Evolutionary conservation across 2,329 filamentous ascomycete genomes (phyloP), one percentile per base, ranked within the genome.

Genomic region (Ascochyta pisi): DNA sequence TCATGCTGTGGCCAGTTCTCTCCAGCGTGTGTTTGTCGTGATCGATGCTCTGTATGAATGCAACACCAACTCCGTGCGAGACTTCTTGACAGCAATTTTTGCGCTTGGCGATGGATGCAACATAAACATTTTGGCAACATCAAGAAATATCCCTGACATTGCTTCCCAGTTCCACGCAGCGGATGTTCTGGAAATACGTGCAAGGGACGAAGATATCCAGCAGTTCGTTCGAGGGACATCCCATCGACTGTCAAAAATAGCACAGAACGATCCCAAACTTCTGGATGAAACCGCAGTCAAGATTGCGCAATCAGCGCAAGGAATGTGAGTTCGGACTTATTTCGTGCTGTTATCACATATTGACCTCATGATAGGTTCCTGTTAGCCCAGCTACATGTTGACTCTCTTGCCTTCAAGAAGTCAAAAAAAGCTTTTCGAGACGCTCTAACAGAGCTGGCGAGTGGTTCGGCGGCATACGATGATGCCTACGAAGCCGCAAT

Each of bases 401-500:
- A 73, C 16, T 76, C 72, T 1, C 61, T 80, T 0, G 51, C 50
- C 6, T 67, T 63, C n/a, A 74, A 75, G 50, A 61, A 27, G 34
- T 73, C 75, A 0, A 39, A 50, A 0, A 79, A 76, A 39, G 66
- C 62, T 1, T 59, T 83, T 6, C 57, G 60, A 27, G 47, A 22
- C 0, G 67, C 73, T 2, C 58, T 83, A 1, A 12, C 51, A 27
- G 66, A 58, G 0, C 58, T 82, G 0, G 58, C 68, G 0, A 71
- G 37, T 12, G 75, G 74, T 7, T 62, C 65, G 4, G 46, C 64
- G 13, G 70, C 67, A 3, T 76, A 78, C 13, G 64, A 78, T n/a
- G 4, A 60, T 9, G 76, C 77, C 0, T 85, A 85, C 41, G 54
- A 72, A 0, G 56, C 76, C 0, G 75, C 77, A 0, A 78, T 84